phyloP scores from a whole-genome alignment of 495 filamentous ascomycete species.

The Neurospora sublineolata region DNA sequence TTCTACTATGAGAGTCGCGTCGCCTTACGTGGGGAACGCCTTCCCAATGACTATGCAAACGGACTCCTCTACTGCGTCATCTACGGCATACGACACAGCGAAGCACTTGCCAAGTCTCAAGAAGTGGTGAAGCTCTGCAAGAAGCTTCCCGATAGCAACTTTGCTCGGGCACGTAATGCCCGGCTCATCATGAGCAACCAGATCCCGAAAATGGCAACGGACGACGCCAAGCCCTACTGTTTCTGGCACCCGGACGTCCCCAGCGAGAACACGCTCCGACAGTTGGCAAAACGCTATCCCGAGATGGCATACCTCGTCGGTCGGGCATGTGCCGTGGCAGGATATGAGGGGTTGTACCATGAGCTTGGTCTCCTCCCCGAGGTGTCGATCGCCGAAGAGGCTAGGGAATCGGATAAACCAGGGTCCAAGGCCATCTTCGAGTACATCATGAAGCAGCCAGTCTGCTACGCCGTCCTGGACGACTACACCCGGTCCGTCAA shows the following conservation, averaged over 20 bases:
- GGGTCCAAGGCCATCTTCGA: conserved; percentile 6
- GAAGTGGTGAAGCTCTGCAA: not conserved
- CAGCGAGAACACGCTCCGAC: conserved; percentile 23
- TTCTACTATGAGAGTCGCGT: not conserved
- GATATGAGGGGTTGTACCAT: conserved; percentile 8
- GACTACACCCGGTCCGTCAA: conserved; percentile 5
- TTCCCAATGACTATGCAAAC: not conserved
- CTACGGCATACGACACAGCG: not conserved
- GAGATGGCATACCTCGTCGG: conserved; percentile 8
- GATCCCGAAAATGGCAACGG: conserved; percentile 20
- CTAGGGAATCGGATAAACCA: not conserved
- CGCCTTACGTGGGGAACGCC: not conserved
- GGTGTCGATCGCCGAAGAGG: conserved; percentile 12
- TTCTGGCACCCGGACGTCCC: conserved; percentile 32
- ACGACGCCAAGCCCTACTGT: conserved; percentile 28
- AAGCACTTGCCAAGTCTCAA: not conserved
- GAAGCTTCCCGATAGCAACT: not conserved
- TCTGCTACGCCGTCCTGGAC: conserved; percentile 8
- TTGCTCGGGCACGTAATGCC: conserved; percentile 22
- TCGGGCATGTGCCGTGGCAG: conserved; percentile 11
- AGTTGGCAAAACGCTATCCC: conserved; percentile 9
- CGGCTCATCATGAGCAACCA: conserved; percentile 29
- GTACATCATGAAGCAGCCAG: conserved; percentile 4
- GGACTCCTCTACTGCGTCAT: not conserved
- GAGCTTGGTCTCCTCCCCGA: conserved; percentile 9